A percentile compares a stretch with the other conserved stretches of the same genome.
Evolutionary conservation across 140 eudicot genomes (phyloP).

Genomic region (Oenanthe javanica): DNA sequence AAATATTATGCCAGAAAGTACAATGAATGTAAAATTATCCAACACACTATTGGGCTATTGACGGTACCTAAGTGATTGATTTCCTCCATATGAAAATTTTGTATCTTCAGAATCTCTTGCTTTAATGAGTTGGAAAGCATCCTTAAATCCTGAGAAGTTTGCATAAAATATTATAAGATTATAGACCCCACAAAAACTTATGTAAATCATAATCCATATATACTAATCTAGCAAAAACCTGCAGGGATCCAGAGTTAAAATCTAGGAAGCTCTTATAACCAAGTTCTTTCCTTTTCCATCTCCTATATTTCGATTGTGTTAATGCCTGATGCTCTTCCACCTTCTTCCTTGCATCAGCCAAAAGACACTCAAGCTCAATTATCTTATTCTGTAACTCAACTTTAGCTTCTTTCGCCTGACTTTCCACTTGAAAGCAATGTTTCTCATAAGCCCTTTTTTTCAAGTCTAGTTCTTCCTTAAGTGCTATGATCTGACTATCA

Average conservation of each 20-base stretch:
- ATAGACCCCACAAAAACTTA: background rate
- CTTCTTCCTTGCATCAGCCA: slow-evolving; percentile 52
- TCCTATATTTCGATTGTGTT: slow-evolving; percentile 43
- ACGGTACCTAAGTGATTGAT: slow-evolving; percentile 52
- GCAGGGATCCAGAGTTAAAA: slow-evolving; percentile 50
- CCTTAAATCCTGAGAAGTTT: slow-evolving; percentile 42
- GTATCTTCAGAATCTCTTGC: slow-evolving; percentile 56
- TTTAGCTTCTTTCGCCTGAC: slow-evolving; percentile 36
- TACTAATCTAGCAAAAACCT: slow-evolving; percentile 33
- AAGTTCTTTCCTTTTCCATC: slow-evolving; percentile 69
- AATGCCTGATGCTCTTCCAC: slow-evolving; percentile 66
- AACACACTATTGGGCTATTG: background rate
- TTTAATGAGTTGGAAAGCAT: slow-evolving; percentile 50
- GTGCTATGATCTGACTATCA: slow-evolving; percentile 34
- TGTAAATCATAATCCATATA: background rate
- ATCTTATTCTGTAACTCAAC: slow-evolving; percentile 53
- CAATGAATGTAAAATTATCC: background rate
- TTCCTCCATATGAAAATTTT: slow-evolving; percentile 49
- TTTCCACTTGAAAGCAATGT: slow-evolving; percentile 35
- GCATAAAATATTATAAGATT: slow-evolving; percentile 8
- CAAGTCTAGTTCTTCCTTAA: slow-evolving; percentile 44
- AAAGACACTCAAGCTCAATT: slow-evolving; percentile 41
- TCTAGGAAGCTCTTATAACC: slow-evolving; percentile 57
- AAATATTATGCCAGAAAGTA: background rate
- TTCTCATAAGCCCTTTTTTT: slow-evolving; percentile 34